Conservation (phyloP, 2,329 filamentous ascomycete genomes). For the Diaporthe longicolla region DNA sequence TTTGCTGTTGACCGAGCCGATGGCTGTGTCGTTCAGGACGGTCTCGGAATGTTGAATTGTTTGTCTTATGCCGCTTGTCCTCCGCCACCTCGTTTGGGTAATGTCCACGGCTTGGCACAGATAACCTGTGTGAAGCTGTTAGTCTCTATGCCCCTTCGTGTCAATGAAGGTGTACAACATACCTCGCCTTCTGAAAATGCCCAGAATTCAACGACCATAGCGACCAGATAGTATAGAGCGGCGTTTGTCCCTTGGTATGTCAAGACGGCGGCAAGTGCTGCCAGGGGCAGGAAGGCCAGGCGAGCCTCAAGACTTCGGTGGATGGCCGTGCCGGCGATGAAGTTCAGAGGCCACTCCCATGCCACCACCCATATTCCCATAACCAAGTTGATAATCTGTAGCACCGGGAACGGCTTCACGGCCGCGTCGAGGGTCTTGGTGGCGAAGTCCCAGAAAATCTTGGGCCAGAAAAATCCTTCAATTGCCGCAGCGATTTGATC, state of each 20-base stretch:
- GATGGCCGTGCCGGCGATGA: conserved; percentile 81
- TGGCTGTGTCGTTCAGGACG: conserved; percentile 9
- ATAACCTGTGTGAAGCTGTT: conserved; percentile 65
- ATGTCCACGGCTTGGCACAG: conserved; percentile 78
- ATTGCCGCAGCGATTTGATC: conserved; percentile 89
- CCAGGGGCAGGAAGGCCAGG: conserved; percentile 85
- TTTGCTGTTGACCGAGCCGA: conserved; percentile 4
- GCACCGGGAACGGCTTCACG: conserved; percentile 87
- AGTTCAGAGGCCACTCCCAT: conserved; percentile 90
- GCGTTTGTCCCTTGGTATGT: conserved; percentile 95
- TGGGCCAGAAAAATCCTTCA: conserved; percentile 97
- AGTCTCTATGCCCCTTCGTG: conserved; percentile 18
- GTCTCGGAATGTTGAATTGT: neutral
- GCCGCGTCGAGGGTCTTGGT: conserved; percentile 90
- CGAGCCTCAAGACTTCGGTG: conserved; percentile 92
- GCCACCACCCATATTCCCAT: conserved; percentile 83
- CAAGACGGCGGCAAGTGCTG: conserved; percentile 79
- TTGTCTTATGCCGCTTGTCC: conserved; percentile 34
- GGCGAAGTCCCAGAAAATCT: conserved; percentile 97
- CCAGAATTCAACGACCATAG: conserved; percentile 92
- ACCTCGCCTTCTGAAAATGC: conserved; percentile 98
- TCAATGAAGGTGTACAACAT: conserved; percentile 52
- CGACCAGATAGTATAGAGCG: conserved; percentile 91
- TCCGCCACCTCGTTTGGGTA: conserved; percentile 67
- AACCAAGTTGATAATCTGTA: conserved; percentile 92